Percentiles rank a stretch among this genome's conserved stretches.
These are phyloP conservation scores for Suillus clintonianus DNA, from an alignment of 768 basidiomycete species.

Conservation along the genomic window DNA sequence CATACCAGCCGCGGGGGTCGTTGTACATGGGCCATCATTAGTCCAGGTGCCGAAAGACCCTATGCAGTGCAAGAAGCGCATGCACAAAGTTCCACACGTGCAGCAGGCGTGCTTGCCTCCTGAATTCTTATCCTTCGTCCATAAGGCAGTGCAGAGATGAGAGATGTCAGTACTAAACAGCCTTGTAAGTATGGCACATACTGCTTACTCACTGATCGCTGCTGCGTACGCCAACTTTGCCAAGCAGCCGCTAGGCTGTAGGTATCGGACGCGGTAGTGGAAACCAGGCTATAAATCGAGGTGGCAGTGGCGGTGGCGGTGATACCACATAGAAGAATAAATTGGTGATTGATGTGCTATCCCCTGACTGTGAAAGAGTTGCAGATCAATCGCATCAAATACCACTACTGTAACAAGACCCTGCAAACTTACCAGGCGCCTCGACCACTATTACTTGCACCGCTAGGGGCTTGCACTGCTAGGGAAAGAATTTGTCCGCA, in stretches of 20 bases:
- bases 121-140: constrained; percentile 59
- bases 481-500: constrained; percentile 52
- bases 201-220: constrained; percentile 49
- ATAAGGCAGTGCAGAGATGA: constrained; percentile 52
- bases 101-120: constrained; percentile 27
- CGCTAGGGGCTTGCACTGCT: constrained; percentile 36
- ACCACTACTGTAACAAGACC: not conserved
- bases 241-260: constrained; percentile 56
- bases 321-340: not conserved
- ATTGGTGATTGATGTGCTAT: constrained; percentile 22
- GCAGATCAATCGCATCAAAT: not conserved
- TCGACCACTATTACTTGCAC: constrained; percentile 59
- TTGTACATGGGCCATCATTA: constrained; percentile 54
- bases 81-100: constrained; percentile 1
- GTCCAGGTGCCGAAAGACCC: constrained; percentile 56
- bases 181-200: constrained; percentile 5
- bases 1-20: constrained; percentile 1
- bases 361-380: constrained; percentile 23
- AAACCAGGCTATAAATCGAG: constrained; percentile 12
- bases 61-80: constrained; percentile 20
- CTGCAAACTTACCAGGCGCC: constrained; percentile 50
- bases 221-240: constrained; percentile 48
- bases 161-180: not conserved
- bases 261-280: constrained; percentile 30
- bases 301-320: constrained; percentile 7